Evolutionary conservation across 805 yeast genomes (phyloP).

Genomic region (Candida dendrica): DNA sequence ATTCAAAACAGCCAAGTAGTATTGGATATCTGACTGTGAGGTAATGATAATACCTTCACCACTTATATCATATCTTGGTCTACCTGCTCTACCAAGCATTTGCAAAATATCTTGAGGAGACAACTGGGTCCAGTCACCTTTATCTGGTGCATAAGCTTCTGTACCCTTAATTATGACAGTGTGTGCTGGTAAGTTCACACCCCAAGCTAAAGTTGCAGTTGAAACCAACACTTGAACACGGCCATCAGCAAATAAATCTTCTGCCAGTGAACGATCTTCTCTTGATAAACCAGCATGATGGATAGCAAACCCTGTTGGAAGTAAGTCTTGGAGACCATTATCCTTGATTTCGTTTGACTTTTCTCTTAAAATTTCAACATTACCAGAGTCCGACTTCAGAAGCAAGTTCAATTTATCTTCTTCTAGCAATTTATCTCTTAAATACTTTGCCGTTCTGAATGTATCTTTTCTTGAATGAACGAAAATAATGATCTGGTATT

Average conservation of each 20-base stretch:
- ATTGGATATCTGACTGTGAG: conserved; percentile 75
- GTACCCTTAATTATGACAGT: conserved; percentile 93
- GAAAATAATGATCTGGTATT: conserved; percentile 79
- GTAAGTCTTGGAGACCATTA: conserved; percentile 46
- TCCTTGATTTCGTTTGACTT: conserved; percentile 56
- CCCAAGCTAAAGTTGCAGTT: conserved; percentile 95
- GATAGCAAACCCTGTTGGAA: conserved; percentile 73
- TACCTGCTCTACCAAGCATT: conserved; percentile 97
- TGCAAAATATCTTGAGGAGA: conserved; percentile 93
- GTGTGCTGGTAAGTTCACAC: conserved; percentile 93
- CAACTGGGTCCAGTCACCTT: conserved; percentile 83
- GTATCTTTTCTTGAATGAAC: conserved; percentile 96
- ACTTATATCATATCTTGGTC: conserved; percentile 86
- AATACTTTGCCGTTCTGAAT: conserved; percentile 68
- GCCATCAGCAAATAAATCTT: conserved; percentile 85
- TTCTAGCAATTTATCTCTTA: conserved; percentile 54
- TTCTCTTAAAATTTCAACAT: conserved; percentile 51
- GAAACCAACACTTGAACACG: conserved; percentile 77
- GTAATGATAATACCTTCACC: conserved; percentile 96
- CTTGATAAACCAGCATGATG: conserved; percentile 87
- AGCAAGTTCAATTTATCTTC: conserved; percentile 41
- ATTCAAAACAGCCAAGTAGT: conserved; percentile 82
- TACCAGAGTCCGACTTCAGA: conserved; percentile 39
- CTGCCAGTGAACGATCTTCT: conserved; percentile 69
- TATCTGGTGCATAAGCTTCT: conserved; percentile 85